These are phyloP conservation scores for Paramarasmius palmivorus DNA, from an alignment of 1,284 basidiomycete genomes.

Conservation along the genomic window DNA sequence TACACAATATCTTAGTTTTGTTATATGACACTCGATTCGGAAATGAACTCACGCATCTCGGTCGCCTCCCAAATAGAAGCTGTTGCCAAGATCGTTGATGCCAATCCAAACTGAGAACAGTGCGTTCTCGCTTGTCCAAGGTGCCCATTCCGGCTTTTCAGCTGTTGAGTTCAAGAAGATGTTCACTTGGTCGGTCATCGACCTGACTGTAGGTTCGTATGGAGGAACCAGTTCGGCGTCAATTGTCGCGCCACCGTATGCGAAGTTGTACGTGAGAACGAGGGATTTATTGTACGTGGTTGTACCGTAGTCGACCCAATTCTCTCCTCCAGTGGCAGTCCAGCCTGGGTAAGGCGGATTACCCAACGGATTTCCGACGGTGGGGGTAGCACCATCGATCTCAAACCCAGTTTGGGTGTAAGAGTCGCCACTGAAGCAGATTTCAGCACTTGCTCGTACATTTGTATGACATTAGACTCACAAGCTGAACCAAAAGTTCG, in stretches of 20 bases:
- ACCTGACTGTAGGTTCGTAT: slow-evolving; percentile 42
- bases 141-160: slow-evolving; percentile 42
- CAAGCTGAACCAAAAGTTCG: slow-evolving; percentile 54
- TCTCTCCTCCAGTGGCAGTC: slow-evolving; percentile 53
- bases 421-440: slow-evolving; percentile 45
- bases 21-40: not conserved
- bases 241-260: slow-evolving; percentile 62
- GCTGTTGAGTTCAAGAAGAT: slow-evolving; percentile 5
- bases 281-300: slow-evolving; percentile 50
- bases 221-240: slow-evolving; percentile 50
- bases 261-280: slow-evolving; percentile 58
- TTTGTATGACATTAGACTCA: slow-evolving; percentile 22
- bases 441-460: too few relatives aligned
- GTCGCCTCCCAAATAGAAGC: slow-evolving; percentile 44
- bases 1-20: slow-evolving; percentile 25
- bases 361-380: slow-evolving; percentile 50
- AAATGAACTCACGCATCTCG: slow-evolving; percentile 39
- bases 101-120: slow-evolving; percentile 63
- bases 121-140: slow-evolving; percentile 52
- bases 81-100: slow-evolving; percentile 62
- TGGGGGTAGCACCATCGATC: slow-evolving; percentile 39
- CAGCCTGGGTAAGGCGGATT: slow-evolving; percentile 59
- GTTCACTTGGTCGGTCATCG: too few relatives aligned
- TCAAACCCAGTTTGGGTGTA: slow-evolving; percentile 57
- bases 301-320: slow-evolving; percentile 56